Conservation (phyloP, 2,329 filamentous ascomycete species). For the Fusarium sp. region DNA sequence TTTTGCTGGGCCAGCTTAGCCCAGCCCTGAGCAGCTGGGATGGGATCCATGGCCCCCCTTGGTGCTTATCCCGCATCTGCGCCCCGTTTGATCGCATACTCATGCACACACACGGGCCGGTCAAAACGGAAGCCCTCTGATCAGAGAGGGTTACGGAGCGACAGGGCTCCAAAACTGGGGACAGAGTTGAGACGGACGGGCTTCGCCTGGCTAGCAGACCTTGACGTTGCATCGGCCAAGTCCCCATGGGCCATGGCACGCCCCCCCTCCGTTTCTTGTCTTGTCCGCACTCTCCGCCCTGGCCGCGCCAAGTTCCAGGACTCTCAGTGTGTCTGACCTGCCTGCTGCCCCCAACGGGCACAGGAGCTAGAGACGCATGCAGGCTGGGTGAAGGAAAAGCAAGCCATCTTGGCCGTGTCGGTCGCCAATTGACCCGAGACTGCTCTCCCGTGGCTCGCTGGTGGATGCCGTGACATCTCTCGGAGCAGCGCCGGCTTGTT, state of each 20-base stretch:
- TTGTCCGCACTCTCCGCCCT: background rate
- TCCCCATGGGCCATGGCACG: conserved; percentile 20
- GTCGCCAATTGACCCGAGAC: background rate
- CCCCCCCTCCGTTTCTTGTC: conserved; percentile 16
- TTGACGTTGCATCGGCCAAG: conserved; percentile 44
- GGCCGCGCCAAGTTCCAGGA: conserved; percentile 14
- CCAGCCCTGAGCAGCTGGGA: too few relatives aligned
- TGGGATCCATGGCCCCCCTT: background rate
- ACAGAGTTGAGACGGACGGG: conserved; percentile 25
- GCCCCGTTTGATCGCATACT: conserved; percentile 41
- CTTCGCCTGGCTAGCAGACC: conserved; percentile 37
- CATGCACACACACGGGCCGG: background rate
- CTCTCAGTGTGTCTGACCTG: background rate
- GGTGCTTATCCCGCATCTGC: conserved; percentile 1
- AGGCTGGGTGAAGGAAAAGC: conserved; percentile 6
- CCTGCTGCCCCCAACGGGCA: background rate
- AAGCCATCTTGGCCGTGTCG: background rate
- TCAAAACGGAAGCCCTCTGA: conserved; percentile 35
- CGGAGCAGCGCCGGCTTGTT: conserved; percentile 9
- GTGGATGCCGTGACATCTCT: conserved; percentile 20
- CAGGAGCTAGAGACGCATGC: conserved; percentile 10
- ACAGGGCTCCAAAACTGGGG: conserved; percentile 19
- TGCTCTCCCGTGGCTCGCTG: conserved; percentile 12
- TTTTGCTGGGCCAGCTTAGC: too few relatives aligned
- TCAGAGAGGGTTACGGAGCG: conserved; percentile 37